Base-by-base conservation (phyloP, 805 yeast species). In the Hanseniaspora taiwanica region DNA sequence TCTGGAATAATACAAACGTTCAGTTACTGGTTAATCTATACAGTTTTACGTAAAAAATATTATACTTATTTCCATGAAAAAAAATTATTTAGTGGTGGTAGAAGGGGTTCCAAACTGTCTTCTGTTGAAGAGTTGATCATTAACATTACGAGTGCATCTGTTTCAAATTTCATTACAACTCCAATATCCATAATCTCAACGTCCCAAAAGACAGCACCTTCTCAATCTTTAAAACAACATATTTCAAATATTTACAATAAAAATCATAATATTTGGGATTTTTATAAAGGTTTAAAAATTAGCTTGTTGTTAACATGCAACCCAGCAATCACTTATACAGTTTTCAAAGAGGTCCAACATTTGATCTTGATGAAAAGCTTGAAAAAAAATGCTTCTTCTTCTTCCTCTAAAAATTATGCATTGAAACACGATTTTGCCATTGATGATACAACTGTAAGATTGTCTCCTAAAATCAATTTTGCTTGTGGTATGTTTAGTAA, bases 21-120 rank as follows among this genome's bases (percentile, higher is more conserved):
- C 54, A 77, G 84, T 23, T 84, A 84, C 58, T 84, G 84, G 58
- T 84, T 82, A 59, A 84, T 93, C 91, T 84, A 84, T 59, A 77
- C 86, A 4, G 61, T 81, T 32, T 75, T 82, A 14, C 72, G 83
- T 46, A 68, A 70, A 40, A 59, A 69, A 14, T 78, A 74, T 58
- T 66, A 71, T 38, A 16, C 8, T n/a, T 4, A n/a, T 4, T n/a
- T 29, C 10, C 17, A 16, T n/a, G 42, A 60, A 37, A 44, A 63
- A 39, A 65, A 65, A 43, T 21, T 49, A 42, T 55, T 63, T 48
- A 58, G 60, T 52, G 51, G 60, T 41, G 63, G 65, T 10, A 42
- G 40, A 2, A 23, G 42, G 10, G n/a, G n/a, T n/a, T n/a, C n/a
- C n/a, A 41, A 39, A 3, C 37, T 52, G 18, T 48, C 47, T 23